phyloP scores from a whole-genome alignment of 371 early-diverging fungal species.

The Mucor saturninus region DNA sequence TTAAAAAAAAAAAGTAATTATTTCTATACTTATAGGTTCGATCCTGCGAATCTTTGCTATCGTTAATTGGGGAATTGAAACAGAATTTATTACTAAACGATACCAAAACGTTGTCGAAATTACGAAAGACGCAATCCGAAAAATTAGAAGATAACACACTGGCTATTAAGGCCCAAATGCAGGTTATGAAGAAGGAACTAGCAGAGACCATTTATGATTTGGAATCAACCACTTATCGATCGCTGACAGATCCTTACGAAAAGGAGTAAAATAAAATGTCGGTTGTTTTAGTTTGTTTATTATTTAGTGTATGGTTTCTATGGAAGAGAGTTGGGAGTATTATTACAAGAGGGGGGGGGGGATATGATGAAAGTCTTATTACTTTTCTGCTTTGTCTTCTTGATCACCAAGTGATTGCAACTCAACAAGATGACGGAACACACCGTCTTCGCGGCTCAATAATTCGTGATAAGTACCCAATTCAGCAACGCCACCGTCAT shows the following conservation, averaged over 20 bases:
- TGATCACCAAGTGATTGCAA: constrained; percentile 41
- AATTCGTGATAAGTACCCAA: constrained; percentile 63
- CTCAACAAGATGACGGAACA: constrained; percentile 54
- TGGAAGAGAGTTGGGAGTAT: constrained; percentile 3
- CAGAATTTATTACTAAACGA: constrained; percentile 72
- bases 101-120: constrained; percentile 61
- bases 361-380: not conserved
- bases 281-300: not conserved
- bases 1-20: no score
- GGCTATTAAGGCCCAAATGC: constrained; percentile 40
- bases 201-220: constrained; percentile 47
- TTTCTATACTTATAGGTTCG: constrained; percentile 44
- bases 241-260: constrained; percentile 28
- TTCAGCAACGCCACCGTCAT: constrained; percentile 65
- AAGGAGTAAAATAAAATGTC: not conserved
- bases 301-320: not conserved
- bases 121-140: constrained; percentile 40
- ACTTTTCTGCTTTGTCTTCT: not conserved
- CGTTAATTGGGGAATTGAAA: constrained; percentile 70
- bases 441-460: constrained; percentile 56
- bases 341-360: constrained; percentile 2
- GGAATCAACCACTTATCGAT: constrained; percentile 49
- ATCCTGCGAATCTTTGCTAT: constrained; percentile 67
- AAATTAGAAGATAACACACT: constrained; percentile 32
- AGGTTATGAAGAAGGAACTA: constrained; percentile 38